phyloP scores from a whole-genome alignment of 108 stramenopile genomes.

The Conticribra weissflogii region DNA sequence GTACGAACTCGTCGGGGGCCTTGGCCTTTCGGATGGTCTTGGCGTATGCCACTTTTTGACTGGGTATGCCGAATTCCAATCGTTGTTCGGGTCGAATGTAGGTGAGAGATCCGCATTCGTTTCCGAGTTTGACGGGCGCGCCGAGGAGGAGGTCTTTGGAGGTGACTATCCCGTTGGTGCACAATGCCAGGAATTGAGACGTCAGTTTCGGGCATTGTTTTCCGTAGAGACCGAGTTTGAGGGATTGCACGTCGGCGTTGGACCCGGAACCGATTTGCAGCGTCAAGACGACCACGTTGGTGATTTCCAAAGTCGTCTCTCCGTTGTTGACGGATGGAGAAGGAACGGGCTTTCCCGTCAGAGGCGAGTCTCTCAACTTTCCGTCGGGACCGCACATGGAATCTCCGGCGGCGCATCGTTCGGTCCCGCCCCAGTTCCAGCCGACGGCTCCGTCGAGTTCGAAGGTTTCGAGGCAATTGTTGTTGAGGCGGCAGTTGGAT shows the following conservation, averaged over 20 bases:
- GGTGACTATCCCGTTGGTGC: slow-evolving; percentile 59
- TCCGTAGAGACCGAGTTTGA: slow-evolving; percentile 78
- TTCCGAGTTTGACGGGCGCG: slow-evolving; percentile 59
- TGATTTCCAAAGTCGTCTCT: slow-evolving; percentile 37
- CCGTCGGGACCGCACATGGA: slow-evolving; percentile 76
- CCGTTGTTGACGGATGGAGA: too few species aligned
- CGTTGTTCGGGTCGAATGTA: slow-evolving; percentile 57
- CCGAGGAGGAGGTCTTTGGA: slow-evolving; percentile 60
- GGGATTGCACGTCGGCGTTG: slow-evolving; percentile 45
- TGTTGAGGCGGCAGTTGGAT: slow-evolving; percentile 63
- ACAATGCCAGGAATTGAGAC: slow-evolving; percentile 61
- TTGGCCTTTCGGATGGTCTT: slow-evolving; percentile 46
- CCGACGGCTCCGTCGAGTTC: slow-evolving; percentile 88
- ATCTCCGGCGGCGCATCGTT: slow-evolving; percentile 83
- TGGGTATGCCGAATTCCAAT: slow-evolving; percentile 77
- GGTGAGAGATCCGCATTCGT: slow-evolving; percentile 50
- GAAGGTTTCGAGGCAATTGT: slow-evolving; percentile 79
- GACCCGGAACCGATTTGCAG: slow-evolving; percentile 59
- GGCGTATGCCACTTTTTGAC: slow-evolving; percentile 72
- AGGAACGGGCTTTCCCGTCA: slow-evolving; percentile 55
- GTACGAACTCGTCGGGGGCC: slow-evolving; percentile 59
- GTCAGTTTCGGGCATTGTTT: slow-evolving; percentile 51
- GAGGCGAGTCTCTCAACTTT: slow-evolving; percentile 42
- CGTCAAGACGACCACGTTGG: slow-evolving; percentile 59
- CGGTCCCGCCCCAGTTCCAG: slow-evolving; percentile 86